phyloP scores from a whole-genome alignment of 1,284 basidiomycete genomes.

The Naganishia sp. region DNA sequence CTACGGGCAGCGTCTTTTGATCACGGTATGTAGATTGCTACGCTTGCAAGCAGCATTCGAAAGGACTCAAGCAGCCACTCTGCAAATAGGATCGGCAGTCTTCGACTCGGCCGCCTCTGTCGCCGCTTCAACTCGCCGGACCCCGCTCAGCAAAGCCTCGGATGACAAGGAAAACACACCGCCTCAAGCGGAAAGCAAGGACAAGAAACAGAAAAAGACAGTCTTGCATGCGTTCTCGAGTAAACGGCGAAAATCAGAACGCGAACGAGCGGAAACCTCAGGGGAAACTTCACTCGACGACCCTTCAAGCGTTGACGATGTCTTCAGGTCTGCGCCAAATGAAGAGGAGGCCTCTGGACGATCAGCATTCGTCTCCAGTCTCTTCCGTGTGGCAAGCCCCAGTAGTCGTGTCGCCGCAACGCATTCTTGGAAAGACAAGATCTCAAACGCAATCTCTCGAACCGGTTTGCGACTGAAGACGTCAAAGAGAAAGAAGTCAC shows the following conservation, averaged over 20 bases:
- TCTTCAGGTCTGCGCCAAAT: conserved; percentile 2
- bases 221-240: not conserved
- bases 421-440: conserved; percentile 12
- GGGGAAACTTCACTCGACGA: not conserved
- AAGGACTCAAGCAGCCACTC: too few species aligned
- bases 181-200: not conserved
- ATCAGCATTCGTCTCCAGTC: not conserved
- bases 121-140: too few species aligned
- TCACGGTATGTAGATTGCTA: conserved; percentile 2
- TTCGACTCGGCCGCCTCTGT: too few species aligned
- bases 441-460: conserved; percentile 10
- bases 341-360: not conserved
- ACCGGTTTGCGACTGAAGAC: conserved; percentile 6
- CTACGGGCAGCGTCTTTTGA: not conserved
- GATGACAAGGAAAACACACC: conserved; percentile 10
- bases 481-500: conserved; percentile 3
- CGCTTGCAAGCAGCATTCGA: not conserved
- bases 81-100: too few species aligned
- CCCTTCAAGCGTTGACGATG: conserved; percentile 12
- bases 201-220: not conserved
- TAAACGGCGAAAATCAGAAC: not conserved
- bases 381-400: not conserved
- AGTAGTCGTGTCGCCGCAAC: not conserved
- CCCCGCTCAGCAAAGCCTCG: too few species aligned
- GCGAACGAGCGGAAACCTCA: not conserved